phyloP scores from a whole-genome alignment of 2,329 filamentous ascomycete genomes.

The Monosporascus sp. region DNA sequence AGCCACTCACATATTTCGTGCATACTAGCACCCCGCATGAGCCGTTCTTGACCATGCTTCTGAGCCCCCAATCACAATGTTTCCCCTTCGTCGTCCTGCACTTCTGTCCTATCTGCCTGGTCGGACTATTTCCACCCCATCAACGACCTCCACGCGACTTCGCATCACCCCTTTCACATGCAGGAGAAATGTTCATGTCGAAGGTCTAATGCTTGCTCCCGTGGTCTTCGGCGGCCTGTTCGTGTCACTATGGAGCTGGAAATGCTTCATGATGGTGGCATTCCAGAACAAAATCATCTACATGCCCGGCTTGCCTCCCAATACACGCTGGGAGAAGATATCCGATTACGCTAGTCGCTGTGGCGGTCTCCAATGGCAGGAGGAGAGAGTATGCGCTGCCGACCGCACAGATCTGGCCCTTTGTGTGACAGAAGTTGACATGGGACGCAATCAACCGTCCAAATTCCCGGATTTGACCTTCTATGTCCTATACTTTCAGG shows the following conservation, averaged over 20 bases:
- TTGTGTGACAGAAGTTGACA: slow-evolving; percentile 43
- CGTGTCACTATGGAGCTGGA: slow-evolving; percentile 58
- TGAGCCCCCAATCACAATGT: slow-evolving; percentile 15
- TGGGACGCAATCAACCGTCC: slow-evolving; percentile 12
- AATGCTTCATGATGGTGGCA: slow-evolving; percentile 67
- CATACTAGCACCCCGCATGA: slow-evolving; percentile 11
- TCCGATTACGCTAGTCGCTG: slow-evolving; percentile 56
- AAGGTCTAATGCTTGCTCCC: slow-evolving; percentile 55
- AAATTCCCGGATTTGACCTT: slow-evolving; percentile 27
- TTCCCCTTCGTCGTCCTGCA: slow-evolving; percentile 8
- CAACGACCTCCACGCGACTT: slow-evolving; percentile 12
- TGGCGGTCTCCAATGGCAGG: slow-evolving; percentile 59
- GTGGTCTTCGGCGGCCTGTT: slow-evolving; percentile 61
- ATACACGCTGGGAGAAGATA: slow-evolving; percentile 62
- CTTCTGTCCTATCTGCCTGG: slow-evolving; percentile 8
- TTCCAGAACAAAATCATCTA: slow-evolving; percentile 82
- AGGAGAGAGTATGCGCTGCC: slow-evolving; percentile 51
- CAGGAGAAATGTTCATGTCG: slow-evolving; percentile 28
- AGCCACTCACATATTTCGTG: slow-evolving; percentile 12
- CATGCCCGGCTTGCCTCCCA: slow-evolving; percentile 70
- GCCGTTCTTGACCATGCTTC: slow-evolving; percentile 11
- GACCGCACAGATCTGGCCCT: slow-evolving; percentile 63
- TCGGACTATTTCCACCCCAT: slow-evolving; percentile 9
- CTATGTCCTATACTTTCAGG: slow-evolving; percentile 54
- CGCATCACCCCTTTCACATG: slow-evolving; percentile 14